Evolutionary conservation across 2,329 filamentous ascomycete genomes (phyloP).

Genomic region (Fusarium albosuccineum): DNA sequence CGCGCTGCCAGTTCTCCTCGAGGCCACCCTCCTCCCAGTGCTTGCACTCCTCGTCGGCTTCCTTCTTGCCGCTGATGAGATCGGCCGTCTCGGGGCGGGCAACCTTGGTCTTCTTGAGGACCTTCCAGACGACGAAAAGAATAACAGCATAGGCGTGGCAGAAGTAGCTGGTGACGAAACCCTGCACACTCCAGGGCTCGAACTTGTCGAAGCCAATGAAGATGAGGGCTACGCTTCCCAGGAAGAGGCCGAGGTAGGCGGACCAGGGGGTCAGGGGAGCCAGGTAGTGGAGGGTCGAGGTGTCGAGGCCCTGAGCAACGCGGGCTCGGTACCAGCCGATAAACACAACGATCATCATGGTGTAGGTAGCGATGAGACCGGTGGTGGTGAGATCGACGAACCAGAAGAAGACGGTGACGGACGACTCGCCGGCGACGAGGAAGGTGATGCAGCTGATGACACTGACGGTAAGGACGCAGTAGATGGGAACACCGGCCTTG

Average conservation of each 20-base stretch:
- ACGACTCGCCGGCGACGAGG: constrained; percentile 61
- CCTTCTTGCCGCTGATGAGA: constrained; percentile 67
- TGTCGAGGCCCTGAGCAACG: constrained; percentile 60
- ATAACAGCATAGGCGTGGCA: constrained; percentile 64
- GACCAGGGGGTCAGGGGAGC: constrained; percentile 65
- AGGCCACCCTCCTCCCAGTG: constrained; percentile 61
- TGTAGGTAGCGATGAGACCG: constrained; percentile 69
- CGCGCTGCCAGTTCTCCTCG: constrained; percentile 58
- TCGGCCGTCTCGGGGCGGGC: constrained; percentile 41
- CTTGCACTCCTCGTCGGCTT: constrained; percentile 70
- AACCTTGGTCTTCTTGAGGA: constrained; percentile 63
- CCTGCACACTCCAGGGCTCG: constrained; percentile 60
- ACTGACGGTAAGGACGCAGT: constrained; percentile 63
- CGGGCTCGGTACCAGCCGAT: constrained; percentile 62
- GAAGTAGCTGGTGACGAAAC: constrained; percentile 68
- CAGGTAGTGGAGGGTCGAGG: constrained; percentile 62
- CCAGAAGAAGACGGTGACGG: constrained; percentile 64
- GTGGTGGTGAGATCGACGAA: constrained; percentile 68
- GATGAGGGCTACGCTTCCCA: constrained; percentile 63
- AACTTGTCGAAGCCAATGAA: constrained; percentile 71
- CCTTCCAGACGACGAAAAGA: constrained; percentile 64
- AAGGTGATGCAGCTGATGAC: constrained; percentile 64
- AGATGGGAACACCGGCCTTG: constrained; percentile 69
- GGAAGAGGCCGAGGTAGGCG: constrained; percentile 61
- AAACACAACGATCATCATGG: constrained; percentile 57